Evolutionary conservation across 192 early-diverging fungal genomes (phyloP), one percentile per base, ranked within the genome.

Genomic region (Linnemannia hyalina): DNA sequence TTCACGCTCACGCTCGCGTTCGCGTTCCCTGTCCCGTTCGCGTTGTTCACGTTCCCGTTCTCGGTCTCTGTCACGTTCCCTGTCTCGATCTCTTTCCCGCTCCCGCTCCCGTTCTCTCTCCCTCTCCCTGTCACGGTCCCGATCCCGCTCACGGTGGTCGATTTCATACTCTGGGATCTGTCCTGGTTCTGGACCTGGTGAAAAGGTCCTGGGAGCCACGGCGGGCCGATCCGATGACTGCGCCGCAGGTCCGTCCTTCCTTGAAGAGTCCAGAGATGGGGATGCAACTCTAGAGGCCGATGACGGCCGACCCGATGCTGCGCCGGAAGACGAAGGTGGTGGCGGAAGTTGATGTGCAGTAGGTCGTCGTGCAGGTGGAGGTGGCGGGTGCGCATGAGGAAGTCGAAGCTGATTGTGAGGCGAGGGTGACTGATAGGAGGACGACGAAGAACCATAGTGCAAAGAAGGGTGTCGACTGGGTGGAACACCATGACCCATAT

Each of bases 81-180:
- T 42, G 13, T 76, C 69, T 5, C 76, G 26, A 22, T 77, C 80
- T 10, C 80, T 41, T 36, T 82, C 80, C n/a, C 79, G 46, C 18
- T 74, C 74, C 5, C 78, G 52, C 23, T 80, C 78, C 3, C 82
- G 71, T 35, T 83, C 82, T 44, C 82, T 78, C 4, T 82, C 75
- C 36, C 81, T 63, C 0, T 80, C 78, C 35, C 81, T 82, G 73
- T 35, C 70, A 38, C 73, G 73, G 20, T 75, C 73, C 52, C 73
- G 46, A 18, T 75, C 73, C 54, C 73, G 29, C 32, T 55, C 75
- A 3, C 82, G 72, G 49, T 79, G 75, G 38, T 81, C 80, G 29
- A 86, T 38, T 29, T 86, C 84, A 54, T 86, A 86, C 60, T 86
- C 84, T 29, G 84, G 84, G 49, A 86, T 86, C 44, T 86, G 84